Percentiles rank a stretch among this genome's conserved stretches.
Evolutionary conservation across 495 filamentous ascomycete species (phyloP).

Genomic region (Talaromyces adpressus): DNA sequence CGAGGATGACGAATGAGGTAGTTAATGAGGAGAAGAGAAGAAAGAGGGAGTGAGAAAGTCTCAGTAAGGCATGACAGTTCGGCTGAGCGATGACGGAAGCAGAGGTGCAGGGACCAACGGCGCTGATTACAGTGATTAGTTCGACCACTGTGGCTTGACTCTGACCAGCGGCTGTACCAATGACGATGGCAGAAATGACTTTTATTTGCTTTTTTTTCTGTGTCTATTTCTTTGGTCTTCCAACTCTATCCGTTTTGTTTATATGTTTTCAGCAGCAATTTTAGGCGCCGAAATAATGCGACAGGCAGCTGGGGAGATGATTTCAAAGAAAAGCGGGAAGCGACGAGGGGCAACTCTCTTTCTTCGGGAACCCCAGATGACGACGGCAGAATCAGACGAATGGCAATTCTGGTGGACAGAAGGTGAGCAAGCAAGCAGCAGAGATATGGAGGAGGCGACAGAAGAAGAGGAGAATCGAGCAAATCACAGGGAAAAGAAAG

Average conservation of each 20-base stretch:
- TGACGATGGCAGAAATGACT: not conserved
- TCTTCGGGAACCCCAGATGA: not conserved
- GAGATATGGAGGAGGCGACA: not conserved
- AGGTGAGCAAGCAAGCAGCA: not conserved
- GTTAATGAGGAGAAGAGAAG: not conserved
- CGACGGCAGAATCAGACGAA: not conserved
- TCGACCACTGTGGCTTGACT: slow-evolving; percentile 5
- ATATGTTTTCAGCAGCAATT: not conserved
- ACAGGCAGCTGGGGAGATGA: not conserved
- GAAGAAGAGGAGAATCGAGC: not conserved
- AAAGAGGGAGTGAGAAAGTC: not conserved
- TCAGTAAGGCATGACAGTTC: not conserved
- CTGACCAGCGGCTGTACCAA: not conserved
- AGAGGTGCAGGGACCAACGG: not conserved
- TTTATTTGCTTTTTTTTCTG: not conserved
- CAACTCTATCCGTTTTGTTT: not conserved
- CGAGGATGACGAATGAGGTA: not conserved
- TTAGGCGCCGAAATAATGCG: not conserved
- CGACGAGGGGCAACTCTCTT: not conserved
- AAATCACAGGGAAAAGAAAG: not conserved
- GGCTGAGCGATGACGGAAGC: slow-evolving; percentile 2
- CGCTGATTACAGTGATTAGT: no score
- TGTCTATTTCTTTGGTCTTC: not conserved
- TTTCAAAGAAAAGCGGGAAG: not conserved
- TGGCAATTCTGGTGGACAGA: not conserved